A percentile compares a stretch with the other conserved stretches of the same genome.
Conservation (phyloP, 352 stramenopile genomes). For the Phytopythium oedochilum region DNA sequence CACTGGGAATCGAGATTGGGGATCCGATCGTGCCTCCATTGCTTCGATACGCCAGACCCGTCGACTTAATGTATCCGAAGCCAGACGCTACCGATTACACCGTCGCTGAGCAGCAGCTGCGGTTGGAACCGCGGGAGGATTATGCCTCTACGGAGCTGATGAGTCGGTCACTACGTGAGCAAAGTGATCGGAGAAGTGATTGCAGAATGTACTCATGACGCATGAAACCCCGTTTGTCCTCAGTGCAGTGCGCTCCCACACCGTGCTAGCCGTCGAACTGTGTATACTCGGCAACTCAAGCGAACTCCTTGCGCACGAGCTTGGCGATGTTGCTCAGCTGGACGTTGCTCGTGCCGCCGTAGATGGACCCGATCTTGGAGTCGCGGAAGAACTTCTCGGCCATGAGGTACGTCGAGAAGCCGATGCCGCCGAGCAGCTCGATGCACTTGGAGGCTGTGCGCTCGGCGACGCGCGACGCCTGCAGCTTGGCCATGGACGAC, state of each 20-base stretch:
- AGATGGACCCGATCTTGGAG: constrained; percentile 97
- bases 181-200: too few species aligned
- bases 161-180: too few species aligned
- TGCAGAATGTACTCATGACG: too few species aligned
- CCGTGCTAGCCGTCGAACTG: too few species aligned
- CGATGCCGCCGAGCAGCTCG: constrained; percentile 94
- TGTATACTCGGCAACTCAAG: too few species aligned
- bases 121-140: neutral
- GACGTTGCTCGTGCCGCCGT: constrained; percentile 98
- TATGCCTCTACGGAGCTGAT: too few species aligned
- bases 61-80: constrained; percentile 7
- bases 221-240: too few species aligned
- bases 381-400: constrained; percentile 97
- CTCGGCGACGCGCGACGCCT: constrained; percentile 92
- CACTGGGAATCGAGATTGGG: neutral
- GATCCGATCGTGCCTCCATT: neutral
- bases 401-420: constrained; percentile 93
- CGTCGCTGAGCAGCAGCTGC: constrained; percentile 17
- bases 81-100: constrained; percentile 22
- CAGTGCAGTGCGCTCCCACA: too few species aligned
- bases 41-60: neutral
- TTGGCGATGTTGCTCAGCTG: constrained; percentile 94
- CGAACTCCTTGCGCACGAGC: too few species aligned
- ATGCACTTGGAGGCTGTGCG: constrained; percentile 95
- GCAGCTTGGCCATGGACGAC: constrained; percentile 96